Percentiles rank a stretch among this genome's conserved stretches.
These are phyloP conservation scores for Ceratobasidium sp. DNA, from an alignment of 1,284 basidiomycete genomes.

Conservation along the genomic window DNA sequence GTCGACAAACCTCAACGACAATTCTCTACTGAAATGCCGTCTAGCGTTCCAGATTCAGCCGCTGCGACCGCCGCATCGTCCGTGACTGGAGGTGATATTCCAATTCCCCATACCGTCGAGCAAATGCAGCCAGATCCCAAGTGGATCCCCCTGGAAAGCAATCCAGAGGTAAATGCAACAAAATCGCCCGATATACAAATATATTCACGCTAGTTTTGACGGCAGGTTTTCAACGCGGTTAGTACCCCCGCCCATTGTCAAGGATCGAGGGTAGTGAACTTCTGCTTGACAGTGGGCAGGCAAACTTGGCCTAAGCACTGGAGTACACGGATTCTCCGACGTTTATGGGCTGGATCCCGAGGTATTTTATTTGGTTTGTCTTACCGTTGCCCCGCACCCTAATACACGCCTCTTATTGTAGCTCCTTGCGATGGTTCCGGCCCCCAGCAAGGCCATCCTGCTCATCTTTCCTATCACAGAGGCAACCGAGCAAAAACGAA, in stretches of 20 bases:
- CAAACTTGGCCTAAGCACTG: slow-evolving; percentile 69
- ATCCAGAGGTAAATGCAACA: slow-evolving; percentile 65
- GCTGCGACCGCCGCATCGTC: slow-evolving; percentile 31
- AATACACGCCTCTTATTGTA: slow-evolving; percentile 50
- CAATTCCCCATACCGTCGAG: slow-evolving; percentile 27
- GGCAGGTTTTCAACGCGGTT: slow-evolving; percentile 54
- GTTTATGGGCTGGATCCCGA: slow-evolving; percentile 82
- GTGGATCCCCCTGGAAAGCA: slow-evolving; percentile 81
- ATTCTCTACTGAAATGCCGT: not conserved
- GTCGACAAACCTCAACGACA: not conserved
- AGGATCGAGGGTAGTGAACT: not conserved
- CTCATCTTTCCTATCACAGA: slow-evolving; percentile 79
- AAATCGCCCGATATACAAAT: not conserved
- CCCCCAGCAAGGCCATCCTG: slow-evolving; percentile 79
- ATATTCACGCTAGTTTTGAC: not conserved
- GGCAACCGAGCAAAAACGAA: slow-evolving; percentile 59
- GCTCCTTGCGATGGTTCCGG: slow-evolving; percentile 70
- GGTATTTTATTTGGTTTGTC: slow-evolving; percentile 51
- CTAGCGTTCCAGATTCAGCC: slow-evolving; percentile 30
- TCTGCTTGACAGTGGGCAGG: slow-evolving; percentile 69
- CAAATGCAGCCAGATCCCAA: slow-evolving; percentile 36
- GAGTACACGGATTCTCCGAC: slow-evolving; percentile 72
- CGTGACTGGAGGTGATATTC: slow-evolving; percentile 23
- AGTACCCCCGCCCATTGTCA: slow-evolving; percentile 30
- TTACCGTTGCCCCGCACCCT: not conserved